Base-by-base conservation (phyloP, 2,329 filamentous ascomycete species). In the Fusarium annulatum region DNA sequence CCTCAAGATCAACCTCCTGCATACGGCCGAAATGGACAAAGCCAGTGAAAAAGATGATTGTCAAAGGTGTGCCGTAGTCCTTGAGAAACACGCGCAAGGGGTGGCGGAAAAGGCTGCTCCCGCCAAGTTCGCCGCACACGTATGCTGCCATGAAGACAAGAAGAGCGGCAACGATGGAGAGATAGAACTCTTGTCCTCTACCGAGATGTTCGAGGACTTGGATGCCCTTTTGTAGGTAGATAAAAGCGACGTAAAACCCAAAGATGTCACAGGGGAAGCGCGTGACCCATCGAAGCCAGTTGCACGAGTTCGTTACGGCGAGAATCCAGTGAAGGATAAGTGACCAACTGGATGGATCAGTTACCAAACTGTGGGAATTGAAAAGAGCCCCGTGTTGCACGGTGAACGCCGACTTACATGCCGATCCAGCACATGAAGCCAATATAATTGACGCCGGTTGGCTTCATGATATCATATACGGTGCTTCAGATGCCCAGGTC, bases 221-320 rank as follows among this genome's bases (percentile, higher is more conserved):
- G 70, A 97, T 92, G 21, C 94, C 94, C 82, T 97, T 97, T 79
- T 97, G 94, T 26, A 97, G 87, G 80, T 97, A 97, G 81, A 97
- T 96, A 79, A 93, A 95, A 64, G 94, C 94, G 53, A 97, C 94
- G 80, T 97, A 97, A 84, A 97, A 97, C 57, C 94, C 95, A 75
- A 97, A 97, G 78, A 96, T 96, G 81, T 97, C 95, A 83, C 95
- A 97, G 30, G 94, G 94, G 80, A 97, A 97, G 19, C 94, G 89
- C 2, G 95, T 97, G 28, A 97, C 94, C 81, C 95, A 97, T 78
- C 91, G 92, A n/a, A 97, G 86, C 78, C 88, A 93, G 82, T 97
- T 96, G 85, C 95, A 97, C 3, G 94, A 91, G 80, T 97, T 97
- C 16, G 93, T 94, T 63, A 94, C 86, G 55, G 94, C 94, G 26